Evolutionary conservation across 1,284 basidiomycete species (phyloP).

Genomic region (Marasmius oreades): DNA sequence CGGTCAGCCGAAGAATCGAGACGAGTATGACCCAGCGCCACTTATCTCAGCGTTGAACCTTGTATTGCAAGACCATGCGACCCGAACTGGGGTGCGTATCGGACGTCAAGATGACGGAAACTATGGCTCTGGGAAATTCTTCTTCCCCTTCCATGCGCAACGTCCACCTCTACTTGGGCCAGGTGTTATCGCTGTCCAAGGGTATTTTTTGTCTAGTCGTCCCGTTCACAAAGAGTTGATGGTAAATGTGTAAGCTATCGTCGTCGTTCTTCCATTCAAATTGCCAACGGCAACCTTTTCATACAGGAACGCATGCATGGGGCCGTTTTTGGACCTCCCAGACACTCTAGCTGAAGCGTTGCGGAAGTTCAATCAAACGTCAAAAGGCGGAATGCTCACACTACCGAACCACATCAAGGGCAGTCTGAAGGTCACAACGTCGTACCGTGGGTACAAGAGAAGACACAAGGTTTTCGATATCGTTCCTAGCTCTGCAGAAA

Average conservation of each 20-base stretch:
- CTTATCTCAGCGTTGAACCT: background rate
- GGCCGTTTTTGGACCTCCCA: background rate
- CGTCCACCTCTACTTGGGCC: background rate
- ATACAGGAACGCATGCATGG: background rate
- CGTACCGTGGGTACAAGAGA: background rate
- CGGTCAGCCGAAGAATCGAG: background rate
- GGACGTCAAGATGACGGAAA: background rate
- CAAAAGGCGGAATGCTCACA: background rate
- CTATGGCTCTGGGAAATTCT: background rate
- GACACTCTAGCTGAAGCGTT: background rate
- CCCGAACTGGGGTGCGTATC: background rate
- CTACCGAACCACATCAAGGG: background rate
- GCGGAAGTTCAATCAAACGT: background rate
- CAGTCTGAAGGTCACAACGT: background rate
- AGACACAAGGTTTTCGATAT: background rate
- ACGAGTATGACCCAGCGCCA: background rate
- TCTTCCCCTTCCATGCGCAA: background rate
- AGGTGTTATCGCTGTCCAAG: background rate
- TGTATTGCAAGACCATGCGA: background rate
- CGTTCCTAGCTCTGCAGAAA: background rate
- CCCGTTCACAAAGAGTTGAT: background rate
- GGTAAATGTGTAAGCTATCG: conserved; percentile 29
- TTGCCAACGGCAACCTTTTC: background rate
- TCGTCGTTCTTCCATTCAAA: background rate
- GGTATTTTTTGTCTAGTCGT: background rate